A percentile compares a stretch with the other conserved stretches of the same genome.
Conservation (phyloP, 2,329 filamentous ascomycete genomes). For the Talaromyces verruculosus region DNA sequence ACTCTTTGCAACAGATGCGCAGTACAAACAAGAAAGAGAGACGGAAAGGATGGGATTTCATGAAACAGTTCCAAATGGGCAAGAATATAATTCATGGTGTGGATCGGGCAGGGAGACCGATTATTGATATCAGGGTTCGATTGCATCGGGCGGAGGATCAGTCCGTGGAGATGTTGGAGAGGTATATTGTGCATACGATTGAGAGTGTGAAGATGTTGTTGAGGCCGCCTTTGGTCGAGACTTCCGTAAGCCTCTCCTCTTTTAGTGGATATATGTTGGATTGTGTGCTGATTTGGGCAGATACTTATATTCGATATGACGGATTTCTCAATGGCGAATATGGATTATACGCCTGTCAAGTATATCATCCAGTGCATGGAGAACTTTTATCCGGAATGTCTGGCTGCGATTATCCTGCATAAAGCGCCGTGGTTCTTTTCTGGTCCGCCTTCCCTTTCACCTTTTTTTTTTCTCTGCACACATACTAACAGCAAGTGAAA, state of each 20-base stretch:
- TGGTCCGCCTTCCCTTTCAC: conserved; percentile 49
- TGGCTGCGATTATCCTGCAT: conserved; percentile 88
- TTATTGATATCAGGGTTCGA: conserved; percentile 77
- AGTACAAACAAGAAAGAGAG: conserved; percentile 62
- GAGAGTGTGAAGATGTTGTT: conserved; percentile 86
- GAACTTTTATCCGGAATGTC: conserved; percentile 90
- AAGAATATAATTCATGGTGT: conserved; percentile 87
- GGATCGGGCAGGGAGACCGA: conserved; percentile 78
- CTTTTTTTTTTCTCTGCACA: not conserved
- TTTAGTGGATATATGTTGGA: not conserved
- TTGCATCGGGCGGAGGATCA: conserved; percentile 84
- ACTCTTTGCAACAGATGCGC: conserved; percentile 59
- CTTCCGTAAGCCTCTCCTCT: conserved; percentile 63
- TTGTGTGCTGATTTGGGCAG: conserved; percentile 45
- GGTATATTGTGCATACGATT: conserved; percentile 87
- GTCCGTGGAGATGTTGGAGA: conserved; percentile 75
- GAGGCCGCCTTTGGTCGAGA: conserved; percentile 70
- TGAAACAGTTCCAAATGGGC: conserved; percentile 79
- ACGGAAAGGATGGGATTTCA: conserved; percentile 66
- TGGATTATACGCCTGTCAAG: conserved; percentile 96
- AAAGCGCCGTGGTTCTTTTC: conserved; percentile 96
- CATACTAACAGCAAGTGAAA: conserved; percentile 3
- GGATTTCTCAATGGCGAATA: conserved; percentile 87
- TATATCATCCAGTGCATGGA: conserved; percentile 99
- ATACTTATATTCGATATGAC: conserved; percentile 95